Evolutionary conservation across 441 rosid genomes (phyloP), one percentile per base, ranked within the genome.

Genomic region (Croton laevigatus): DNA sequence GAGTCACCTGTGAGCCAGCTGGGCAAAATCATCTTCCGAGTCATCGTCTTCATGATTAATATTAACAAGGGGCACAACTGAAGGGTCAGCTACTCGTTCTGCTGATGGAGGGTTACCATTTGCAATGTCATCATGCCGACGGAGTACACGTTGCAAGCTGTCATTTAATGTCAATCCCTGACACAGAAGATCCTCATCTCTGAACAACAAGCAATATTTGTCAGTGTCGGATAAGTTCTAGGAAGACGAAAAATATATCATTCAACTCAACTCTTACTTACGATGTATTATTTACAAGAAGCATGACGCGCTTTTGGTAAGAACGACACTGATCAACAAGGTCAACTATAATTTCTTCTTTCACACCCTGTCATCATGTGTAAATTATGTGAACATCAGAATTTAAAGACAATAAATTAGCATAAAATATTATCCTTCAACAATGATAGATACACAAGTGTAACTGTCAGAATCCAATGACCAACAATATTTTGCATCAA

Each of bases 291-390:
- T 89, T 89, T 80, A 91, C 99, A 73, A 95, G 91, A 78, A 84
- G 84, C 93, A 81, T 76, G 73, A 88, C 96, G 53, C 97, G 94
- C 49, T 86, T 83, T 73, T 91, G 97, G 84, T 92, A 95, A 66
- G 90, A 86, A 68, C 89, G 91, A 68, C 99, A 92, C 78, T 95
- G 99, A 59, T 87, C 98, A 20, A 89, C 98, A 75, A 95, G 93
- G 73, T 95, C 99, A 71, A 91, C 88, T 65, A 94, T 88, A 74
- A 92, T 80, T 80, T 94, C 99, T 79, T 92, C 83, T 81, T 89
- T 92, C 76, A 91, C 62, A 59, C 86, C 89, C 99, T 95, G 91
- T 71, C 78, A 84, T 62, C 70, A 55, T 3, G 65, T 14, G 6
- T 49, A 65, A 7, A 40, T 6, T 6, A 16, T 38, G 73, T 71